phyloP scores from a whole-genome alignment of 306 rosid species.

The Gastrolobium villosum region DNA sequence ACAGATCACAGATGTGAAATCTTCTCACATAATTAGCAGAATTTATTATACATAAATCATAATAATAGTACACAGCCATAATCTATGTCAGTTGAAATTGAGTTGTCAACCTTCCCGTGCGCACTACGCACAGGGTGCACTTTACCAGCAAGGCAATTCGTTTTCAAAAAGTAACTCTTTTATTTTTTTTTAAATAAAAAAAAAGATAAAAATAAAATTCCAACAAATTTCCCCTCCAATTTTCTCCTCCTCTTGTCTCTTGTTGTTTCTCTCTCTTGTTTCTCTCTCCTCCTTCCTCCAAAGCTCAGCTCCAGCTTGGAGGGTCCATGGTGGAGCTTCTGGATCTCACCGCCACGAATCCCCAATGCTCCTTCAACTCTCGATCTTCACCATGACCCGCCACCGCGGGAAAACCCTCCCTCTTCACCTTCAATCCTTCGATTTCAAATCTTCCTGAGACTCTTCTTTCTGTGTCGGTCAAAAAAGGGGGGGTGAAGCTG shows the following conservation, averaged over 20 bases:
- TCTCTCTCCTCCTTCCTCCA: slow-evolving; percentile 50
- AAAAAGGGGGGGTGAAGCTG: neutral
- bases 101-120: slow-evolving; percentile 50
- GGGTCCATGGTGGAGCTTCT: slow-evolving; percentile 62
- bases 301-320: slow-evolving; percentile 57
- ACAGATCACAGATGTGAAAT: too few relatives aligned
- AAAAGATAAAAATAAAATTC: slow-evolving; percentile 5
- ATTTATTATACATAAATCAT: neutral
- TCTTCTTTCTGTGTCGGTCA: neutral
- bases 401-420: slow-evolving; percentile 18
- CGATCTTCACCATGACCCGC: slow-evolving; percentile 3
- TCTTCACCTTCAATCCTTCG: slow-evolving; percentile 38
- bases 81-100: slow-evolving; percentile 33
- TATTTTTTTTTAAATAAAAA: neutral
- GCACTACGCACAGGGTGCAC: slow-evolving; percentile 55
- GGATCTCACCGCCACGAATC: slow-evolving; percentile 54
- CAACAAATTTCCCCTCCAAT: slow-evolving; percentile 62
- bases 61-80: neutral
- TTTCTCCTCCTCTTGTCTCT: slow-evolving; percentile 47
- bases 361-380: slow-evolving; percentile 33
- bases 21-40: neutral
- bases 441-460: slow-evolving; percentile 27
- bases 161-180: slow-evolving; percentile 46
- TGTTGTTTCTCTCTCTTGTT: slow-evolving; percentile 33
- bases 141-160: slow-evolving; percentile 8